phyloP scores from a whole-genome alignment of 805 yeast genomes.

The Metschnikowia lochheadii region DNA sequence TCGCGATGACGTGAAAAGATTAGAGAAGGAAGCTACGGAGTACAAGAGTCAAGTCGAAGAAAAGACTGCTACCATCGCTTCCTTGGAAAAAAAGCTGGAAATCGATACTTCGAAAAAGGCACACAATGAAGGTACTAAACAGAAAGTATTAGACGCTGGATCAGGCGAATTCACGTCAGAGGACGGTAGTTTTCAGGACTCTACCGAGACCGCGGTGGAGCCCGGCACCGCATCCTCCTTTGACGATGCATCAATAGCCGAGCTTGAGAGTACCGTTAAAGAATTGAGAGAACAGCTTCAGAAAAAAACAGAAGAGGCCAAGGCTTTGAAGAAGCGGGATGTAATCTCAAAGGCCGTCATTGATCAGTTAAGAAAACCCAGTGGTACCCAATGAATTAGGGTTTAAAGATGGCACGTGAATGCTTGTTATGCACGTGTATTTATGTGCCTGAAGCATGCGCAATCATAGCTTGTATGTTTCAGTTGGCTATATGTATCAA shows the following conservation, averaged over 20 bases:
- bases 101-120: background rate
- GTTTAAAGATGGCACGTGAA: no score
- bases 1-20: constrained; percentile 4
- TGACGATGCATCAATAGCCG: background rate
- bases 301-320: constrained; percentile 3
- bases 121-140: constrained; percentile 6
- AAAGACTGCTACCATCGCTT: background rate
- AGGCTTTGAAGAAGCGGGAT: constrained; percentile 2
- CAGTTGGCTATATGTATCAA: background rate
- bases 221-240: background rate
- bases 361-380: constrained; percentile 2
- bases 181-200: background rate
- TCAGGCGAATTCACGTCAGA: background rate
- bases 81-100: background rate
- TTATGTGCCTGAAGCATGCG: constrained; percentile 1
- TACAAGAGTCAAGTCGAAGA: constrained; percentile 3
- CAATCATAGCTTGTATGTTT: constrained; percentile 2
- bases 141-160: background rate
- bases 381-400: background rate
- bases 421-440: background rate
- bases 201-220: background rate
- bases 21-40: background rate
- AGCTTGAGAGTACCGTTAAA: constrained; percentile 3
- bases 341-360: constrained; percentile 3
- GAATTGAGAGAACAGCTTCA: constrained; percentile 5